A percentile compares a stretch with the other conserved stretches of the same genome.
These are phyloP conservation scores for Rhytidhysteron rufulum DNA, from an alignment of 2,329 filamentous ascomycete species.

Conservation along the genomic window DNA sequence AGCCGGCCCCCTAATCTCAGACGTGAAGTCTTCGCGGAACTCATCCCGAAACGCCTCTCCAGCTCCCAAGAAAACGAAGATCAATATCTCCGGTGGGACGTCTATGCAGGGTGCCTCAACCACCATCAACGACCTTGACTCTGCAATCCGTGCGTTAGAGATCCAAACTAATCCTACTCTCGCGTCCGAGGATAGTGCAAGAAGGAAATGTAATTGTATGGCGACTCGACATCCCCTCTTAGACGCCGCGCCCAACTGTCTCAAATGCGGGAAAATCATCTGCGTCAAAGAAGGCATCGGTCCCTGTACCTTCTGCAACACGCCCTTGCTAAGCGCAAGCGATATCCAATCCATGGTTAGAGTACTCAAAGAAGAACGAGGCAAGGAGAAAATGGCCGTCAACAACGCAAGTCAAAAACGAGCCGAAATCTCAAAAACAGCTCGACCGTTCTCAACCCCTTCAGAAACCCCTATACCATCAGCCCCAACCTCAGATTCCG, in stretches of 20 bases:
- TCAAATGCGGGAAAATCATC: slow-evolving; percentile 89
- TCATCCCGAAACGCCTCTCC: slow-evolving; percentile 49
- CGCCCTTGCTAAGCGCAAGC: slow-evolving; percentile 63
- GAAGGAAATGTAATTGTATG: slow-evolving; percentile 80
- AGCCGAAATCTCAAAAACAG: slow-evolving; percentile 60
- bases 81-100: slow-evolving; percentile 70
- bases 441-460: slow-evolving; percentile 54
- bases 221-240: slow-evolving; percentile 84
- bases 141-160: slow-evolving; percentile 84
- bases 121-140: slow-evolving; percentile 63
- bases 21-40: slow-evolving; percentile 56
- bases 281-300: slow-evolving; percentile 92
- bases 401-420: slow-evolving; percentile 69
- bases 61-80: slow-evolving; percentile 53
- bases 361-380: slow-evolving; percentile 78
- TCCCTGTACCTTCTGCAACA: slow-evolving; percentile 86
- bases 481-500: slow-evolving; percentile 35
- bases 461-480: slow-evolving; percentile 30
- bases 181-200: slow-evolving; percentile 46
- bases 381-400: slow-evolving; percentile 77
- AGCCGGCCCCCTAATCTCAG: slow-evolving; percentile 76
- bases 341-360: slow-evolving; percentile 85
- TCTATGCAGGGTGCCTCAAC: slow-evolving; percentile 80
- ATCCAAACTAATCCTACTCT: slow-evolving; percentile 84
- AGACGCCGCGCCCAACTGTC: slow-evolving; percentile 86